Evolutionary conservation across 768 basidiomycete genomes (phyloP), one percentile per base, ranked within the genome.

Genomic region (Tulasnella sp.): DNA sequence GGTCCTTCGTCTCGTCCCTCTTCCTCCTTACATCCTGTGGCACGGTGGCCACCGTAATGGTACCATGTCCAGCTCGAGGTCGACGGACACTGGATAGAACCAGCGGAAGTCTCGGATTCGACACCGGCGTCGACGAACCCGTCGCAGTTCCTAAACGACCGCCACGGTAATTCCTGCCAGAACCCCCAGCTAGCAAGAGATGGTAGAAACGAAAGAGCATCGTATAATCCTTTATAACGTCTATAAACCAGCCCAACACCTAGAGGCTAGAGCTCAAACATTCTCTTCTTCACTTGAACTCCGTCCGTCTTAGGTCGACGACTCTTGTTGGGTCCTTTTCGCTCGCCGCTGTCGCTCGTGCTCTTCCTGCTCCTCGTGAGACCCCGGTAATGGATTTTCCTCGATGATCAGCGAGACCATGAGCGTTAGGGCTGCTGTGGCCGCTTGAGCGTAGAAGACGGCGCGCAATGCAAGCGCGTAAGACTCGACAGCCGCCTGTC

Each of bases 21-120:
- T 95, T 95, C 82, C 90, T 88, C 80, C 83, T 92, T 80, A 94
- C 93, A 3, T 93, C 92, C 83, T 83, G 93, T 82, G 91, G 91
- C 34, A 87, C 92, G 22, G 86, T 94, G 77, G 78, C 92, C 78
- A 94, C 93, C 73, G 93, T 95, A 22, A 85, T 93, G 52, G 84
- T 94, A 39, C 93, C 93, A 72, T 94, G 93, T 80, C 93, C 93
- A 9, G 92, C 89, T n/a, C 87, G 89, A 72, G 83, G 86, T 84
- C 87, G 77, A 87, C 88, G 34, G 42, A 70, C 69, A 34, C 25
- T 64, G 29, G 58, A 64, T 5, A 22, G 58, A 7, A 64, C 25
- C 31, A 64, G 58, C 31, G 31, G 58, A 34, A 38, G 69, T 14
- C 69, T 70, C 11, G 58, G 6, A 34, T 34, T 70, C 3, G 69